A percentile compares a stretch with the other conserved stretches of the same genome.
phyloP scores from a whole-genome alignment of 129 eudicot species.

The Flaveria robusta region DNA sequence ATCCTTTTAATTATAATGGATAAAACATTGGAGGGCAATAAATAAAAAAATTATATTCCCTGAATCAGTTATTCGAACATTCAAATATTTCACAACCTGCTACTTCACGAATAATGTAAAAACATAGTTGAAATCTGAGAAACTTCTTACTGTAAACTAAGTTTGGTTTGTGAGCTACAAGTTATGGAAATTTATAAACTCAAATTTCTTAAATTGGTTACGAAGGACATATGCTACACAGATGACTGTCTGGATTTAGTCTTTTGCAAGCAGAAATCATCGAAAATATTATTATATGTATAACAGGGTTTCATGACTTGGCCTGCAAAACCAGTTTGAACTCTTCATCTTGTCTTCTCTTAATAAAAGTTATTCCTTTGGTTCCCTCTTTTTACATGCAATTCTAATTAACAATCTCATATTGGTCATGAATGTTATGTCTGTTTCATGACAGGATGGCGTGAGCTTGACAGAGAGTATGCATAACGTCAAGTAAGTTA shows the following conservation, averaged over 20 bases:
- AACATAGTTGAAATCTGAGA: no score
- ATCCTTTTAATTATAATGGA: no score
- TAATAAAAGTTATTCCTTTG: neutral
- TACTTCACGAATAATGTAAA: no score
- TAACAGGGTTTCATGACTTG: slow-evolving; percentile 1
- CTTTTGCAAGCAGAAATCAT: neutral
- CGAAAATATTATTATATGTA: neutral
- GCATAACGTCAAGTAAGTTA: slow-evolving; percentile 75
- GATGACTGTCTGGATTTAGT: neutral
- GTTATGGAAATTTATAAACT: neutral
- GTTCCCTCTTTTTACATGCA: slow-evolving; percentile 2
- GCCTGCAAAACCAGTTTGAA: neutral
- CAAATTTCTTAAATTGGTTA: neutral
- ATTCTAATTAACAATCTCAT: neutral
- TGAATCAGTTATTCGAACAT: no score
- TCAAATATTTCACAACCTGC: no score
- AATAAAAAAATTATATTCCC: no score
- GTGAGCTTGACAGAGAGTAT: slow-evolving; percentile 71
- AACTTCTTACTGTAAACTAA: no score
- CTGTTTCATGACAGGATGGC: slow-evolving; percentile 60
- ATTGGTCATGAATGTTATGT: slow-evolving; percentile 4
- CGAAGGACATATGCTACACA: neutral
- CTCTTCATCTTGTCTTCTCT: neutral
- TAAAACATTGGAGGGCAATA: no score
- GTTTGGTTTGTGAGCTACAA: no score